Base-by-base conservation (phyloP, 2,329 filamentous ascomycete genomes). In the Venturia oleaginea region DNA sequence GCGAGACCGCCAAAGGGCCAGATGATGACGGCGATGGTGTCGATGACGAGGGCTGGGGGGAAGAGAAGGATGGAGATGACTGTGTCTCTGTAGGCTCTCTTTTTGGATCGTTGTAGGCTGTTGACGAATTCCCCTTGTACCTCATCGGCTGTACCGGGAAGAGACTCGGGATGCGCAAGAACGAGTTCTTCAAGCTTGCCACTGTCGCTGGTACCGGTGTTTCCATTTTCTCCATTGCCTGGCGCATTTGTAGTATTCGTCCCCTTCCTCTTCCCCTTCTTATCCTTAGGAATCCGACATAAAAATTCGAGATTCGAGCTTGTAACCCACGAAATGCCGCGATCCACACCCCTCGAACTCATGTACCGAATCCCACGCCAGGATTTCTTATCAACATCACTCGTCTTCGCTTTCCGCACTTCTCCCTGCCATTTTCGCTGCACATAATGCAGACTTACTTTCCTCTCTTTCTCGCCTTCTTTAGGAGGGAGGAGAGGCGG, bases 381-480 rank as follows among this genome's bases (percentile, higher is more conserved):
- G 43, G 72, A 75, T 7, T 72, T 72, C 0, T 70, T 73, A 51
- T 77, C 76, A 19, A 74, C 75, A 34, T 75, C 72, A 66, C 69
- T 74, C 22, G 74, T 72, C 64, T 78, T 79, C 3, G 77, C 77
- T 57, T 72, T 71, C 5, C 77, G 74, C 10, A 79, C 75, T 68
- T 79, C 77, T 62, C 77, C 74, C 68, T 79, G 74, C 78, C 77
- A 80, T 70, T 76, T 77, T 6, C 78, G 72, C 68, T 78, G 76
- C 27, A 77, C 70, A 65, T 78, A 78, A 68, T 78, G 77, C 57
- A 75, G 66, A 32, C 74, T 74, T 51, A 66, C 71, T 51, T 51
- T 22, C 17, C 38, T 11, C 67, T 79, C 78, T 65, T 78, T 79
- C 60, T 76, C 73, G 48, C 76, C 77, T 42, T 75, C 72, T 19